phyloP scores from a whole-genome alignment of 768 basidiomycete species.

The Psilocybe subaeruginosa region DNA sequence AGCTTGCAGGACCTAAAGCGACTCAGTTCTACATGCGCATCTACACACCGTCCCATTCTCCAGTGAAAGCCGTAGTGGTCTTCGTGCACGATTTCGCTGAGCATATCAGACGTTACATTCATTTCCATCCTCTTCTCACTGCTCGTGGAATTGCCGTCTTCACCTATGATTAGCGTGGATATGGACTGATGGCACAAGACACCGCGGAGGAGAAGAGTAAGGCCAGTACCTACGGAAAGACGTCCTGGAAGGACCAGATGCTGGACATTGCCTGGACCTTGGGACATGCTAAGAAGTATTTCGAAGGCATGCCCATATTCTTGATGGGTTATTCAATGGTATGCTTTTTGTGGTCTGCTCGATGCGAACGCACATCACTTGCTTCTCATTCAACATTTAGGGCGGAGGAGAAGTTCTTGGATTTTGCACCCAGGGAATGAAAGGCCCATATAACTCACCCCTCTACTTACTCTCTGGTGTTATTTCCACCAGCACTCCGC shows the following conservation, averaged over 20 bases:
- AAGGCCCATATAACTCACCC: conserved; percentile 5
- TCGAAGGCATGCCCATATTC: conserved; percentile 59
- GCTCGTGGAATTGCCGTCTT: conserved; percentile 65
- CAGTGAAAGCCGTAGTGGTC: conserved; percentile 55
- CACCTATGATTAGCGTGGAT: conserved; percentile 80
- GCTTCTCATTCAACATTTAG: conserved; percentile 32
- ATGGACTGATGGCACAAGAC: conserved; percentile 74
- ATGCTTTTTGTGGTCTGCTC: not conserved
- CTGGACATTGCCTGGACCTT: conserved; percentile 74
- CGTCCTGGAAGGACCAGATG: conserved; percentile 63
- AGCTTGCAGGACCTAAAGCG: conserved; percentile 60
- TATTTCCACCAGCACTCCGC: conserved; percentile 65
- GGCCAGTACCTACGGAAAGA: conserved; percentile 63
- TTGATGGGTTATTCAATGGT: conserved; percentile 85
- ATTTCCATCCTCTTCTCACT: conserved; percentile 60
- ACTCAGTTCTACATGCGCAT: conserved; percentile 76
- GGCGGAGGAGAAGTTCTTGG: conserved; percentile 68
- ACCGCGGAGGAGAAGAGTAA: conserved; percentile 51
- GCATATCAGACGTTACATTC: conserved; percentile 70
- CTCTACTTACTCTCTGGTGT: conserved; percentile 56
- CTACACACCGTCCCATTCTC: conserved; percentile 40
- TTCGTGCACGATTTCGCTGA: conserved; percentile 82
- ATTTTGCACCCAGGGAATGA: conserved; percentile 49
- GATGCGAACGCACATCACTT: too few species aligned
- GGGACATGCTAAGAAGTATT: conserved; percentile 45